Conservation (phyloP, 176 grass and related monocot genomes). For the Triticum urartu region DNA sequence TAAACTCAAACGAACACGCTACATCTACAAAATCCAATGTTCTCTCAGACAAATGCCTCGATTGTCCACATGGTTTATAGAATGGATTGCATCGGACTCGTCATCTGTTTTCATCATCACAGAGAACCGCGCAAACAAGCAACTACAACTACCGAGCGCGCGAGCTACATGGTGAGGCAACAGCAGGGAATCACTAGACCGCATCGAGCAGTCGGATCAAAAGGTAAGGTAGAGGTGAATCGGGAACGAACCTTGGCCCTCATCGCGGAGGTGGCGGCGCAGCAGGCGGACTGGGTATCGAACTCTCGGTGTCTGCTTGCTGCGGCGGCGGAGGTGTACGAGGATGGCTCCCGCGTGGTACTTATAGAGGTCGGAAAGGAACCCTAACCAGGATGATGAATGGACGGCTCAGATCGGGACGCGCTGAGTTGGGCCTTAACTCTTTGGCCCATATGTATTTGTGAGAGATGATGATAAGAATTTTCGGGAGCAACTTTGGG, state of each 20-base stretch:
- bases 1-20: neutral
- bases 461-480: neutral
- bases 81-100: neutral
- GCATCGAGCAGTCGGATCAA: neutral
- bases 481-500: neutral
- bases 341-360: neutral
- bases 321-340: neutral
- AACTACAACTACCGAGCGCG: neutral
- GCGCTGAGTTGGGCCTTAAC: neutral
- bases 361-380: neutral
- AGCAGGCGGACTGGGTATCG: neutral
- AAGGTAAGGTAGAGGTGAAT: neutral
- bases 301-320: neutral
- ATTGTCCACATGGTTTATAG: neutral
- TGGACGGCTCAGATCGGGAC: neutral
- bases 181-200: neutral
- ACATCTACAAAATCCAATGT: neutral
- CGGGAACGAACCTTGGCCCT: constrained; percentile 39
- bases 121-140: neutral
- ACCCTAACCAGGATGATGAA: neutral
- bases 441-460: neutral
- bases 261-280: constrained; percentile 23
- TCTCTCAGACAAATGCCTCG: neutral
- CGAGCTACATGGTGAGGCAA: neutral
- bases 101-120: neutral